These are phyloP conservation scores for Penicillium flavigenum DNA, from an alignment of 495 filamentous ascomycete genomes.

Conservation along the genomic window DNA sequence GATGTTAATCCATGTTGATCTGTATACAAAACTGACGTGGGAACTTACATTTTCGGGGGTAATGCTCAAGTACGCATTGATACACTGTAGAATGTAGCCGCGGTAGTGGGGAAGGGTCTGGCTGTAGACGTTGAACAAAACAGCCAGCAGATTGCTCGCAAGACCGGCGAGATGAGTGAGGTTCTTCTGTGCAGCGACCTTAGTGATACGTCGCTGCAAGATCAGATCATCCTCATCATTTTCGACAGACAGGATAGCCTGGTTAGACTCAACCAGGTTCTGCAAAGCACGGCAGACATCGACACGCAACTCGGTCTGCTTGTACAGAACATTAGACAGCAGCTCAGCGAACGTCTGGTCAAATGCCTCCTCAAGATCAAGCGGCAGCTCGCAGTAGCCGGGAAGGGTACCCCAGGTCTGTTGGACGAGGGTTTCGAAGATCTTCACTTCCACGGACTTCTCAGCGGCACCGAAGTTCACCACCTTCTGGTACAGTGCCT, in stretches of 20 bases:
- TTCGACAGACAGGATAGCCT: constrained; percentile 64
- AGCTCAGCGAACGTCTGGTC: constrained; percentile 91
- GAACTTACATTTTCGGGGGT: constrained; percentile 59
- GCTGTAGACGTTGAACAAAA: constrained; percentile 97
- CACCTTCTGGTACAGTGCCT: constrained; percentile 84
- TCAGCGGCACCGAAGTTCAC: constrained; percentile 72
- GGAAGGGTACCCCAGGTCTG: constrained; percentile 96
- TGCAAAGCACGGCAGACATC: constrained; percentile 85
- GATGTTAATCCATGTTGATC: constrained; percentile 18
- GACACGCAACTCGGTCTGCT: constrained; percentile 80
- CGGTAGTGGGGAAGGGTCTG: constrained; percentile 90
- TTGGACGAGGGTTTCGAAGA: constrained; percentile 92
- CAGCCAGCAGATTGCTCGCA: constrained; percentile 83
- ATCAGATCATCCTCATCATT: constrained; percentile 66
- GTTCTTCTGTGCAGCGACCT: constrained; percentile 71
- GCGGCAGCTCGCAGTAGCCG: constrained; percentile 87
- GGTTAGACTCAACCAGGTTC: constrained; percentile 85
- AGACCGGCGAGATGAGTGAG: constrained; percentile 73
- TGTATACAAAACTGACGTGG: not conserved
- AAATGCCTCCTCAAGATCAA: constrained; percentile 74
- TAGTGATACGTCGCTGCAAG: constrained; percentile 69
- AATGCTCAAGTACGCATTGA: constrained; percentile 91
- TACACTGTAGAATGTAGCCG: constrained; percentile 84
- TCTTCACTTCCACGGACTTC: constrained; percentile 92
- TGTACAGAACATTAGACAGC: constrained; percentile 85